Conservation (phyloP, 2,329 filamentous ascomycete species). For the Colletotrichum acutatum region DNA sequence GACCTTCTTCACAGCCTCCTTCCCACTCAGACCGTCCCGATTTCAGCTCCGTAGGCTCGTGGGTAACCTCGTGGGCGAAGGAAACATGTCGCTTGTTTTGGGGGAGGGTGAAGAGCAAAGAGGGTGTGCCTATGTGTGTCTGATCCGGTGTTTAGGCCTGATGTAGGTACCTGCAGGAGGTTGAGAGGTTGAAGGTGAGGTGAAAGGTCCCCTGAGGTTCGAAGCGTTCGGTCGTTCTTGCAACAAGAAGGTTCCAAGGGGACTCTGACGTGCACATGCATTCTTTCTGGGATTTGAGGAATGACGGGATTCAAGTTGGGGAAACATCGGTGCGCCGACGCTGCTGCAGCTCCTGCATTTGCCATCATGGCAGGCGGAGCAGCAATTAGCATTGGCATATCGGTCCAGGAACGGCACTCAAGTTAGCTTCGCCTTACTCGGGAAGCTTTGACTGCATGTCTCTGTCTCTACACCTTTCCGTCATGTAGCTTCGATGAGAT, state of each 20-base stretch:
- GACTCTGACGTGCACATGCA: constrained; percentile 29
- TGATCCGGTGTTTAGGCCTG: constrained; percentile 34
- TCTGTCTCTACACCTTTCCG: background rate
- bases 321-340: constrained; percentile 7
- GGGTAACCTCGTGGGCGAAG: constrained; percentile 15
- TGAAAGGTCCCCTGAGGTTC: constrained; percentile 33
- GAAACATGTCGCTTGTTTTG: background rate
- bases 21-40: constrained; percentile 25
- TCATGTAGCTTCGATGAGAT: background rate
- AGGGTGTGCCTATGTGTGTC: constrained; percentile 10
- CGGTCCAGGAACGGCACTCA: background rate
- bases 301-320: background rate
- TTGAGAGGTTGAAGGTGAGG: constrained; percentile 33
- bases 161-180: constrained; percentile 34
- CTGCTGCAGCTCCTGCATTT: background rate
- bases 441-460: background rate
- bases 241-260: constrained; percentile 20
- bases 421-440: constrained; percentile 9
- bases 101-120: background rate
- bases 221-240: constrained; percentile 26
- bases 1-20: background rate
- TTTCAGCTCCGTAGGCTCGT: constrained; percentile 24
- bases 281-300: background rate
- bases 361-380: background rate
- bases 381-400: background rate